phyloP scores from a whole-genome alignment of 306 rosid species.

The Casuarina cunninghamiana region DNA sequence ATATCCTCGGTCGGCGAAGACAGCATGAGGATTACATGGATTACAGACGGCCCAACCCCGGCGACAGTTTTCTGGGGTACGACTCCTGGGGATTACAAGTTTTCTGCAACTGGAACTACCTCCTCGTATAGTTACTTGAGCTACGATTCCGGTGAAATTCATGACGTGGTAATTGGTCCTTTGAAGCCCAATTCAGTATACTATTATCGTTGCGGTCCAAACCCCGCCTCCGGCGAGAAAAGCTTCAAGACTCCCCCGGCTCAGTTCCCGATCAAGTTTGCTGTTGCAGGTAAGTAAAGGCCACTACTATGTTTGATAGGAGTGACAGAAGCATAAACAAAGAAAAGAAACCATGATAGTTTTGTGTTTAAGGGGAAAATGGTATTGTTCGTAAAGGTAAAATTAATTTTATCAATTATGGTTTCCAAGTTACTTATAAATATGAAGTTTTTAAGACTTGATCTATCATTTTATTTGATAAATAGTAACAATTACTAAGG shows the following conservation, averaged over 20 bases:
- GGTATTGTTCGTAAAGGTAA: no score
- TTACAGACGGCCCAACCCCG: slow-evolving; percentile 38
- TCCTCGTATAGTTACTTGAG: slow-evolving; percentile 29
- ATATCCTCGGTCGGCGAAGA: slow-evolving; percentile 68
- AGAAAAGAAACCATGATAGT: no score
- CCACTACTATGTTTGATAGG: no score
- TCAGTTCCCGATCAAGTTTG: slow-evolving; percentile 68
- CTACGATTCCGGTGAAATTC: slow-evolving; percentile 62
- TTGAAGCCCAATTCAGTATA: slow-evolving; percentile 51
- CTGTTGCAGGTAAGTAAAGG: slow-evolving; percentile 44
- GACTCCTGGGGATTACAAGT: slow-evolving; percentile 38
- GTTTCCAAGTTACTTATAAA: no score
- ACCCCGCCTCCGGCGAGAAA: slow-evolving; percentile 33
- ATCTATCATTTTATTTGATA: no score
- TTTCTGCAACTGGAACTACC: slow-evolving; percentile 46
- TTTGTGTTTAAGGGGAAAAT: no score
- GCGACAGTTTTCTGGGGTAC: slow-evolving; percentile 53
- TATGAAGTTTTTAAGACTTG: no score
- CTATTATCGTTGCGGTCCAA: slow-evolving; percentile 61
- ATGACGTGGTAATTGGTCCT: slow-evolving; percentile 70
- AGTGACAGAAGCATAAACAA: no score
- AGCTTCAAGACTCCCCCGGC: slow-evolving; percentile 68
- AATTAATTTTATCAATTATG: no score
- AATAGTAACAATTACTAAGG: no score
- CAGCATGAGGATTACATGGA: slow-evolving; percentile 76